phyloP scores from a whole-genome alignment of 2,329 filamentous ascomycete species.

The Eurotiales sp. region DNA sequence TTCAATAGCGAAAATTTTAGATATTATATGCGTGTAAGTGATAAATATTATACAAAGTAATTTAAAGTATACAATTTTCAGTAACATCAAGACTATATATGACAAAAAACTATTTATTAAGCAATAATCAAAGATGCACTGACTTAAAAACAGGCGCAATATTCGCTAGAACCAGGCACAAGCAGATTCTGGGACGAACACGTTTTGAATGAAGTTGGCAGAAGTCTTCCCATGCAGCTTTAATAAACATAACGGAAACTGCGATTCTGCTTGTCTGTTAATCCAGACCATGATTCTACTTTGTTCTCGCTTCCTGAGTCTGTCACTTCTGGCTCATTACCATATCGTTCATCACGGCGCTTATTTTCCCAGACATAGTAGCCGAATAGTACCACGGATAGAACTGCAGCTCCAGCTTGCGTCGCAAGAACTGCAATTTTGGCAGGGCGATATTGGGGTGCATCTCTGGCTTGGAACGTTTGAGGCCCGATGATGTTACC shows the following conservation, averaged over 20 bases:
- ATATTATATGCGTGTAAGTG: too few relatives aligned
- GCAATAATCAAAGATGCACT: too few relatives aligned
- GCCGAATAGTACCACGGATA: constrained; percentile 26
- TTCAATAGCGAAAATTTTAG: too few relatives aligned
- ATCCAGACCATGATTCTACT: constrained; percentile 25
- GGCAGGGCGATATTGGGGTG: constrained; percentile 41
- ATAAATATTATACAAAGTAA: too few relatives aligned
- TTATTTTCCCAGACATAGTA: constrained; percentile 32
- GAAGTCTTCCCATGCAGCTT: neutral
- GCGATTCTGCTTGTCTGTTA: constrained; percentile 33
- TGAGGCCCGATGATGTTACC: constrained; percentile 48
- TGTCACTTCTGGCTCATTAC: constrained; percentile 11
- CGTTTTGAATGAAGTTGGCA: too few relatives aligned
- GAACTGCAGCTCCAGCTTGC: constrained; percentile 27
- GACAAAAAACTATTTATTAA: too few relatives aligned
- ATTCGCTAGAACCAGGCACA: too few relatives aligned
- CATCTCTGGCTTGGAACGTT: constrained; percentile 42
- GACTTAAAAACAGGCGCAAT: too few relatives aligned
- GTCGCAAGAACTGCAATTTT: constrained; percentile 41
- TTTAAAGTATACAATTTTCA: too few relatives aligned
- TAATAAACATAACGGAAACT: constrained; percentile 35
- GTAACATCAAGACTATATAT: too few relatives aligned
- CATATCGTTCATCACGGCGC: constrained; percentile 20
- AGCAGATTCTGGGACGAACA: too few relatives aligned
- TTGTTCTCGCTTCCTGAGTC: constrained; percentile 20